These are phyloP conservation scores for Pezicula neosporulosa DNA, from an alignment of 2,329 filamentous ascomycete species.

Conservation along the genomic window DNA sequence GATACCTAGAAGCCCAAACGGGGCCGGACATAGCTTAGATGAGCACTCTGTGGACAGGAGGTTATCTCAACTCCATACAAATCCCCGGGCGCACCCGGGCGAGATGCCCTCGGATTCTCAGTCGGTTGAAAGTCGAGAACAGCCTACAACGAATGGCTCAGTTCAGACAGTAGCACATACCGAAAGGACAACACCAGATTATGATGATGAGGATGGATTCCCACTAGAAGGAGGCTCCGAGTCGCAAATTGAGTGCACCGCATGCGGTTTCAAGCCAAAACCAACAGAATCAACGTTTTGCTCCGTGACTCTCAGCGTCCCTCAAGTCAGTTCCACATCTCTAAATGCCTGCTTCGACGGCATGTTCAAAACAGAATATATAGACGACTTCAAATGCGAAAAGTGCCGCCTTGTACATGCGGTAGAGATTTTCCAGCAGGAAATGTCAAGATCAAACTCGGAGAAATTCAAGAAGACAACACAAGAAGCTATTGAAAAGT, in stretches of 20 bases:
- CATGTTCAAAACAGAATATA: conserved; percentile 90
- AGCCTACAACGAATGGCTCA: background rate
- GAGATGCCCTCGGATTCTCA: background rate
- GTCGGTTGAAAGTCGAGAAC: background rate
- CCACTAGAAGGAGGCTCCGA: conserved; percentile 90
- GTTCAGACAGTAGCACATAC: background rate
- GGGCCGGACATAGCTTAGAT: conserved; percentile 1
- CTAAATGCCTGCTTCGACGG: conserved; percentile 89
- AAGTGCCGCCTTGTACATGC: conserved; percentile 86
- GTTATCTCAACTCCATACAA: conserved; percentile 5
- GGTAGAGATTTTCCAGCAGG: conserved; percentile 54
- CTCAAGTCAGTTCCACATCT: conserved; percentile 75
- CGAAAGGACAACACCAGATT: background rate
- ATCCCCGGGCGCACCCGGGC: background rate
- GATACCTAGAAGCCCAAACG: background rate
- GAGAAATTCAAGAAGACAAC: conserved; percentile 47
- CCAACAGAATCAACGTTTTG: conserved; percentile 83
- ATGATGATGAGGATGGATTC: conserved; percentile 65
- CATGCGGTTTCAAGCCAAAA: conserved; percentile 85
- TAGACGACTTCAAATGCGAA: conserved; percentile 96
- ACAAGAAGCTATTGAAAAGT: conserved; percentile 56
- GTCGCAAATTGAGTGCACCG: conserved; percentile 91
- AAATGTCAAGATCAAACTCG: conserved; percentile 52
- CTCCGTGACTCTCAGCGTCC: conserved; percentile 87
- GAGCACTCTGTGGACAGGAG: conserved; percentile 5